Evolutionary conservation across 345 rosid genomes (phyloP), one percentile per base, ranked within the genome.

Genomic region (Brassica incana): DNA sequence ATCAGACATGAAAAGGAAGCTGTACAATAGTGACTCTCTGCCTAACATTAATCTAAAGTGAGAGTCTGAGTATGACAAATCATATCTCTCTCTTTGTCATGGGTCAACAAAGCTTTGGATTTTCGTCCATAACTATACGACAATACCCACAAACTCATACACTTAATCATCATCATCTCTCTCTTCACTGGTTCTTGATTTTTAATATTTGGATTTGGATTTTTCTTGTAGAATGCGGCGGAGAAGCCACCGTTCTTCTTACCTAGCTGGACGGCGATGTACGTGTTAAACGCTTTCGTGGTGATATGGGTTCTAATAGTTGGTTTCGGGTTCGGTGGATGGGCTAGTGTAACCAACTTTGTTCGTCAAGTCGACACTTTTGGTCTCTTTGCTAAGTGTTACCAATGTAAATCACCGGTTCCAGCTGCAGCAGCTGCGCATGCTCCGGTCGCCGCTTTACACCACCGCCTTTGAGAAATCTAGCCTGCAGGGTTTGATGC

Each of bases 321-420:
- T 0, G 99, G 99, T 5, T 96, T 96, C 2, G 99, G 98, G 77
- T 93, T 93, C 61, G 99, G 99, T 15, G 99, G 99, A 67, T 96
- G 99, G 99, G 99, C 99, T 5, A 96, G 99, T 85, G 72, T 96
- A 59, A 89, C 93, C 83, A 93, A 96, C 80, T 95, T 95, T 71
- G 87, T 95, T 18, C 84, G 69, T 75, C 99, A 95, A 84, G 88
- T 95, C 0, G 94, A 95, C 33, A 86, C 95, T 0, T 95, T 95
- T 69, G 99, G 99, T 15, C 92, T 95, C 48, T 95, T 95, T 10
- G 97, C 99, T 1, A 95, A 90, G 85, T 95, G 99, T 86, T 95
- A 95, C 81, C 99, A 95, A 74, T 95, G 99, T 90, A 91, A 95
- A 74, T 80, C 99, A 6, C 87, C 94, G 0, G 38, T 67, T 8